Evolutionary conservation across 139 green algal species (phyloP).

Genomic region (Penium margaritaceum): DNA sequence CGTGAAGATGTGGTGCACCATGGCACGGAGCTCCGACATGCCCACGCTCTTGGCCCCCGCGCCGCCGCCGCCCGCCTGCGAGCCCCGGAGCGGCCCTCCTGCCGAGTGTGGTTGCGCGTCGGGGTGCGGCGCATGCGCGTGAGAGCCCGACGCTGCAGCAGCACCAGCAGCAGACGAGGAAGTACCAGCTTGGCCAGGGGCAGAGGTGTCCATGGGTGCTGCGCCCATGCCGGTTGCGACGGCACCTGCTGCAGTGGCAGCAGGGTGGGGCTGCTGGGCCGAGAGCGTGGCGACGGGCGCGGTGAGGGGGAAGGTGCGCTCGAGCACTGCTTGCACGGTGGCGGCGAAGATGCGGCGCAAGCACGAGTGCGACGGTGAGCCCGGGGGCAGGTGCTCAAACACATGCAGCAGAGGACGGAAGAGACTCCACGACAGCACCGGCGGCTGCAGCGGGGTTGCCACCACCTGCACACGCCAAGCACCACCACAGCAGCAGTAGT

Average conservation of each 20-base stretch:
- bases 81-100: too few relatives aligned
- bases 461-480: too few relatives aligned
- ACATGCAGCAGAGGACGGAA: conserved; percentile 22
- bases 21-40: not conserved
- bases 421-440: conserved; percentile 14
- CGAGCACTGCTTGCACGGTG: conserved; percentile 15
- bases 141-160: too few relatives aligned
- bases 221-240: not conserved
- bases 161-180: too few relatives aligned
- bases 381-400: conserved; percentile 14
- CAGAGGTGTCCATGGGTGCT: too few relatives aligned
- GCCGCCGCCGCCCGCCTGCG: not conserved
- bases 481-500: too few relatives aligned
- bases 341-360: conserved; percentile 20
- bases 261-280: too few relatives aligned
- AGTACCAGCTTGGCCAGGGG: too few relatives aligned
- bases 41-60: not conserved
- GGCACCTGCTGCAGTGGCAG: too few relatives aligned
- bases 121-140: too few relatives aligned
- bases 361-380: not conserved
- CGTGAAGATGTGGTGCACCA: conserved; percentile 5
- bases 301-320: conserved; percentile 24
- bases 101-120: too few relatives aligned
- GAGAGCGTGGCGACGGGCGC: too few relatives aligned
- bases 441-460: not conserved